Evolutionary conservation across 2,329 filamentous ascomycete species (phyloP), one percentile per base, ranked within the genome.

Genomic region (Botrytis paeoniae): DNA sequence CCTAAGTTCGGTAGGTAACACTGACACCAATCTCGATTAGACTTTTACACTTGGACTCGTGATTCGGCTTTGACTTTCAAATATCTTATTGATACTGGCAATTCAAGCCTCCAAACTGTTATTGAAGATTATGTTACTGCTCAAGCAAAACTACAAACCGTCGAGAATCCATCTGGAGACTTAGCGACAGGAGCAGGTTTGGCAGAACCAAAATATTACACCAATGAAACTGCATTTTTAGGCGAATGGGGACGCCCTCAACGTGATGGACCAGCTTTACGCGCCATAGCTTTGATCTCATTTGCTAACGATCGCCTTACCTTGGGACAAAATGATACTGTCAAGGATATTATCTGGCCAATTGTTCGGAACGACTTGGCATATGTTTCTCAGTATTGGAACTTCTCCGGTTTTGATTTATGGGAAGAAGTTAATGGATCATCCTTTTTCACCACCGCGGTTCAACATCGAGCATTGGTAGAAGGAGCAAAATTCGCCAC

Each of bases 391-490:
- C 88, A 93, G 78, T 92, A 93, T 83, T 93, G 91, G 89, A 88
- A 86, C 74, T 82, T 85, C 75, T 85, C 85, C 10, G 85, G 85
- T 0, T 95, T 90, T 78, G 93, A 97, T 80, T 86, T 96, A 14
- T 96, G 93, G 93, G 93, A 97, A 80, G 93, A 96, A 80, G 88
- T 93, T 9, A 85, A 86, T 29, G 92, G 92, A 69, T 90, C 88
- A 35, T 94, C 92, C 0, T 96, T 94, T 85, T 97, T 95, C 82
- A 95, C 93, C 1, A 83, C 89, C 51, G 88, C 89, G 4, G 87
- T 87, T 66, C 89, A 92, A 75, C 89, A 95, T 79, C 76, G 78
- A 43, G 85, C 89, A 41, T 83, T 91, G 18, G 83, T 89, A 2
- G 88, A 93, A 82, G 93, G 93, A 14, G 87, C 85, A 57, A 84